Evolutionary conservation across 441 rosid genomes (phyloP).

Genomic region (Gossypium gossypioides): DNA sequence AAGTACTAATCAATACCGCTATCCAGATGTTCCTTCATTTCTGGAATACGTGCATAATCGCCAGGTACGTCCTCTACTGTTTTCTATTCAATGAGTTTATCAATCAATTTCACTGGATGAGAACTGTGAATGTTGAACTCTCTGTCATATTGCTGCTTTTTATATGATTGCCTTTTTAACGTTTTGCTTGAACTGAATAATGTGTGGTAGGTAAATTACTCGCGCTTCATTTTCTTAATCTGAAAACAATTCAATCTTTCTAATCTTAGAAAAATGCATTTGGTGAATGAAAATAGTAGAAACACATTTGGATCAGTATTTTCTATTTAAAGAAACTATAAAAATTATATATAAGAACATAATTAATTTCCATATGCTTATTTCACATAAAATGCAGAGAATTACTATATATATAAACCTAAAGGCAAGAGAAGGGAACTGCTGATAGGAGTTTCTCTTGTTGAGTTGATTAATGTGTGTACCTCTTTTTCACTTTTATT

Average conservation of each 20-base stretch:
- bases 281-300: not conserved
- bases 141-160: not conserved
- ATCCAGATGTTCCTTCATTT: conserved; percentile 44
- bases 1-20: conserved; percentile 24
- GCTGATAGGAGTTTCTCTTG: not conserved
- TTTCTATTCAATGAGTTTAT: not conserved
- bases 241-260: not conserved
- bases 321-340: not conserved
- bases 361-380: not conserved
- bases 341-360: not conserved
- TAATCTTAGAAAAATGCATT: not conserved
- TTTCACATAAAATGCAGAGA: not conserved
- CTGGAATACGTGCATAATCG: conserved; percentile 47
- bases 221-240: not conserved
- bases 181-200: not conserved
- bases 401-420: not conserved
- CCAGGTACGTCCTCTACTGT: conserved; percentile 22
- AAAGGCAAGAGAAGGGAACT: not conserved
- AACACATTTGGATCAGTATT: not conserved
- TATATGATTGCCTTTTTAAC: not conserved
- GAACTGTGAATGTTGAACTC: not conserved
- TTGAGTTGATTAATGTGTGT: not conserved
- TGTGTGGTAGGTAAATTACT: not conserved
- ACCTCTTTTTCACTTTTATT: not conserved
- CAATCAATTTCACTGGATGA: conserved; percentile 1